These are phyloP conservation scores for Monilinia vaccinii-corymbosi DNA, from an alignment of 2,329 filamentous ascomycete species.

Conservation along the genomic window DNA sequence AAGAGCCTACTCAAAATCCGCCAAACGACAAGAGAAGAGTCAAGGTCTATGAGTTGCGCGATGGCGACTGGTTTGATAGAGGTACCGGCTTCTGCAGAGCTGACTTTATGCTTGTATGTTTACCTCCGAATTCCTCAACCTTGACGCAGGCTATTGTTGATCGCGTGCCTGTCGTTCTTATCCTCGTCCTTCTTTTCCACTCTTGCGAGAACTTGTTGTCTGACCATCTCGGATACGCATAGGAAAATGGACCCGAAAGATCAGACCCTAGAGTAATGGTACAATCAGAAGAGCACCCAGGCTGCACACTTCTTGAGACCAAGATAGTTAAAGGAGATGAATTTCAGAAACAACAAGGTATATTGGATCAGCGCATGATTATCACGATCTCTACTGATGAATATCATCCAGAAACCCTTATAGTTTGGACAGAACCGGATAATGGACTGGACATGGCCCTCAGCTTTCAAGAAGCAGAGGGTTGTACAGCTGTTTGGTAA, in stretches of 20 bases:
- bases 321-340: constrained; percentile 88
- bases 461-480: constrained; percentile 95
- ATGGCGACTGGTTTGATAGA: constrained; percentile 98
- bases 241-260: constrained; percentile 49
- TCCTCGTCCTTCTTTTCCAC: constrained; percentile 1
- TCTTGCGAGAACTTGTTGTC: constrained; percentile 15
- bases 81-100: constrained; percentile 94
- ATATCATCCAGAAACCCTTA: constrained; percentile 68
- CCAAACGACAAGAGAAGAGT: constrained; percentile 64
- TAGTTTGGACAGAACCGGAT: constrained; percentile 86
- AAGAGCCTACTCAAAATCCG: constrained; percentile 43
- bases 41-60: constrained; percentile 97
- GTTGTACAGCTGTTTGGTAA: constrained; percentile 86
- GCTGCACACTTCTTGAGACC: constrained; percentile 76
- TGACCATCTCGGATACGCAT: constrained; percentile 23
- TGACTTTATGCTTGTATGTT: constrained; percentile 25
- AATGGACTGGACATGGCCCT: constrained; percentile 93
- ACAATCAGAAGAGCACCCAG: constrained; percentile 85
- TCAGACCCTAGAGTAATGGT: constrained; percentile 86
- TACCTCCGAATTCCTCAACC: neutral
- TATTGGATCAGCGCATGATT: constrained; percentile 25
- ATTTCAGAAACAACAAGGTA: constrained; percentile 97
- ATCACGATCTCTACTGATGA: constrained; percentile 23
- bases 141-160: neutral
- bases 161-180: neutral